Evolutionary conservation across 2,329 filamentous ascomycete genomes (phyloP).

Genomic region (Sporothrix schenckii): DNA sequence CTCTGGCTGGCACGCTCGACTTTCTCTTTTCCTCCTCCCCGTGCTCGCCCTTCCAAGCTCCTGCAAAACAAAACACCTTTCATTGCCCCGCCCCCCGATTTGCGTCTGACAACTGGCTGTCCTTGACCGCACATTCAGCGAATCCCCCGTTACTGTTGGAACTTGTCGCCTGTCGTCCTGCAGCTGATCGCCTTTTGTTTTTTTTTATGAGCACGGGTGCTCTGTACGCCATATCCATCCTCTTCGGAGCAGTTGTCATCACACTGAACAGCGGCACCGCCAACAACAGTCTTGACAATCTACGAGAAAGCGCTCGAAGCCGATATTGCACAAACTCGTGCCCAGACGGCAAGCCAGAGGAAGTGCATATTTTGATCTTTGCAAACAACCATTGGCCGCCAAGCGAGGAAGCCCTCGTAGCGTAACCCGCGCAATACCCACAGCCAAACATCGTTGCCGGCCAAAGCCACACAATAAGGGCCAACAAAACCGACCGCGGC

Average conservation of each 20-base stretch:
- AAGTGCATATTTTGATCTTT: neutral
- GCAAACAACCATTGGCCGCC: neutral
- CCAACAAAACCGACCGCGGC: neutral
- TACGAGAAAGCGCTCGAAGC: neutral
- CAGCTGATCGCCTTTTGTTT: neutral
- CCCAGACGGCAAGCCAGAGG: neutral
- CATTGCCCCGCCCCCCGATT: slow-evolving; percentile 11
- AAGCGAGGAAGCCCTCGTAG: neutral
- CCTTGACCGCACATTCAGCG: slow-evolving; percentile 25
- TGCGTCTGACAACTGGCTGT: slow-evolving; percentile 10
- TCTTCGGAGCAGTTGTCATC: neutral
- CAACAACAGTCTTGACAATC: neutral
- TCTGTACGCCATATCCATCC: neutral
- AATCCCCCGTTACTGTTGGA: neutral
- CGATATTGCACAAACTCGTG: neutral
- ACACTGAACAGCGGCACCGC: neutral
- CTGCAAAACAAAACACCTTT: neutral
- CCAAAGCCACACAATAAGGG: neutral
- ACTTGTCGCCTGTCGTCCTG: neutral
- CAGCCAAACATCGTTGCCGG: neutral
- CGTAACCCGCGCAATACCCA: neutral
- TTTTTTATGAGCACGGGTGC: neutral
- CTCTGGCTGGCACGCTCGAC: neutral
- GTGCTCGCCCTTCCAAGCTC: neutral
- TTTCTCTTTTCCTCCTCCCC: neutral